Evolutionary conservation across 2,329 filamentous ascomycete genomes (phyloP), one percentile per base, ranked within the genome.

Genomic region (Huntiella decipiens): DNA sequence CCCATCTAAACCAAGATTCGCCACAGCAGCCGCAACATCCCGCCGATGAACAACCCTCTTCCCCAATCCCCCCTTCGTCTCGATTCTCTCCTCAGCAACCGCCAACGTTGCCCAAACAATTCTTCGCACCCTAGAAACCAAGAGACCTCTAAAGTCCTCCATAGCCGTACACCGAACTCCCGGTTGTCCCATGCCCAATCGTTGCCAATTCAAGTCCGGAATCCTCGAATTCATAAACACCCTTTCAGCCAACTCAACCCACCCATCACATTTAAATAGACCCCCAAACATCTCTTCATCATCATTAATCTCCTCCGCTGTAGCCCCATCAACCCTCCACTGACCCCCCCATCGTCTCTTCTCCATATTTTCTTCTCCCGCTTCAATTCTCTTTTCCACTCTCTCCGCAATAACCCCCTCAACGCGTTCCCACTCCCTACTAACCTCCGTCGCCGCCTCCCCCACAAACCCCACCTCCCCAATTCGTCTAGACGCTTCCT

Each of bases 201-300:
- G 66, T 32, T 63, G 65, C 83, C 82, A 92, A 56, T 83, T 86
- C 46, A 73, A 68, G 45, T 75, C 72, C 10, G 66, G 61, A 37
- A 71, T 63, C 2, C 64, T 58, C 10, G 69, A 68, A 50, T 87
- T 88, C 83, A 92, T 88, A 57, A 88, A 91, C 1, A 87, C 54
- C 1, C 66, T 64, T 39, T 71, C 66, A 0, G 81, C 78, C 3
- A 91, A 64, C 4, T 61, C 59, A 3, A 87, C 60, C 74, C 80
- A 84, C 7, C 61, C 66, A 2, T 62, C 59, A 2, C 77, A 56
- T 38, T 71, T 63, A 39, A 91, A 73, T 0, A 88, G 56, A 13
- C 64, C 58, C 2, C 70, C 63, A 43, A 73, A 71, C 1, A 66
- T 65, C 12, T 71, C 56, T 2, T 64, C 54, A 4, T 52, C 43